Conservation (phyloP, 2,329 filamentous ascomycete genomes). For the Ophiobolus disseminans region DNA sequence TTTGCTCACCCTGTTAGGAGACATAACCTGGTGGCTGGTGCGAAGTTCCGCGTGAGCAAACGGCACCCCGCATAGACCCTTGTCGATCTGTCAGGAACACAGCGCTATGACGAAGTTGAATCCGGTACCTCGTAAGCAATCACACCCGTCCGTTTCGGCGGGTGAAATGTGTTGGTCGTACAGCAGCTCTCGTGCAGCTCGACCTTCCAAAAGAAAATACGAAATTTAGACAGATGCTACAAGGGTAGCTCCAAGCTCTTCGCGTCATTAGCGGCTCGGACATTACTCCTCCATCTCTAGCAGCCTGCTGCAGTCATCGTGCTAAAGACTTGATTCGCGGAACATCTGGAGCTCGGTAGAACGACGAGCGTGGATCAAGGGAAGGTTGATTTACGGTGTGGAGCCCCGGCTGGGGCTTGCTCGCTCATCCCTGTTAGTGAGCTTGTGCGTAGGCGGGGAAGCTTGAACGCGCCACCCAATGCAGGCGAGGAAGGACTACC, state of each 20-base stretch:
- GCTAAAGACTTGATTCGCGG: conserved; percentile 28
- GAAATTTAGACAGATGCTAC: conserved; percentile 1
- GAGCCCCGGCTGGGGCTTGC: conserved; percentile 30
- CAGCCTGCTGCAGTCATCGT: conserved; percentile 9
- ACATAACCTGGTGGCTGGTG: conserved; percentile 4
- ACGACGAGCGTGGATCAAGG: conserved; percentile 18
- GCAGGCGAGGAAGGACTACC: conserved; percentile 23
- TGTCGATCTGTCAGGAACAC: conserved; percentile 35
- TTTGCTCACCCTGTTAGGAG: conserved; percentile 1
- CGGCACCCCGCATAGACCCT: conserved; percentile 33
- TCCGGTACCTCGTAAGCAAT: conserved; percentile 9
- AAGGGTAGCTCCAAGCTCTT: conserved; percentile 10
- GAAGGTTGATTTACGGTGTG: conserved; percentile 28
- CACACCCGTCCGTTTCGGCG: neutral
- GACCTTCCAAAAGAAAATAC: too few relatives aligned
- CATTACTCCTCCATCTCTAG: too few relatives aligned
- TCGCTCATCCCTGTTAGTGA: conserved; percentile 20
- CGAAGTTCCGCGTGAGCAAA: conserved; percentile 23
- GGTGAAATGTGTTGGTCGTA: too few relatives aligned
- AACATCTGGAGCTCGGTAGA: conserved; percentile 20
- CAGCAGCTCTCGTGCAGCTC: neutral
- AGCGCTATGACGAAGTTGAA: conserved; percentile 26
- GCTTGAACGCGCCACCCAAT: conserved; percentile 24
- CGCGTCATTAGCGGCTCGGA: conserved; percentile 7
- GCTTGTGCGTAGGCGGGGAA: conserved; percentile 29